These are phyloP conservation scores for Pulveroboletus ravenelii DNA, from an alignment of 768 basidiomycete species.

Conservation along the genomic window DNA sequence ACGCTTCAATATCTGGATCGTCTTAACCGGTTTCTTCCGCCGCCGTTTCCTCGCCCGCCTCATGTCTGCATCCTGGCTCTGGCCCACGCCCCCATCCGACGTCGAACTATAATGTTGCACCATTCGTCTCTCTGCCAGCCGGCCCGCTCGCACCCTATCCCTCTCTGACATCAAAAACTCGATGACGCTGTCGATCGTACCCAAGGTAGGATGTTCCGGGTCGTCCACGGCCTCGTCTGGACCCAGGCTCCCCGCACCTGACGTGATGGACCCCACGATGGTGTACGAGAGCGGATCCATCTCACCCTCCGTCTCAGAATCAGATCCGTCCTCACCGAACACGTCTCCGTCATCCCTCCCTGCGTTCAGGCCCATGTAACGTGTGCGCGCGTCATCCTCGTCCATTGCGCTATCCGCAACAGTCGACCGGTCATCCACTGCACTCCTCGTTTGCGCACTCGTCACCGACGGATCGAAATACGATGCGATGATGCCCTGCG, in stretches of 20 bases:
- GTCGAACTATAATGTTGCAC: conserved; percentile 29
- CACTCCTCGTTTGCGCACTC: conserved; percentile 22
- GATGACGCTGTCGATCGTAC: conserved; percentile 67
- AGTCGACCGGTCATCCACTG: conserved; percentile 27
- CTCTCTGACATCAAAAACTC: conserved; percentile 74
- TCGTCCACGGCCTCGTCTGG: conserved; percentile 24
- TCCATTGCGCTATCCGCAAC: conserved; percentile 18
- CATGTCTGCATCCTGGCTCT: conserved; percentile 35
- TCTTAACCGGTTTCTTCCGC: conserved; percentile 31
- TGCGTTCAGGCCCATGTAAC: neutral
- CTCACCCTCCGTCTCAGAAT: conserved; percentile 38
- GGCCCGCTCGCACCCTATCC: conserved; percentile 47
- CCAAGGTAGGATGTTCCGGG: conserved; percentile 57
- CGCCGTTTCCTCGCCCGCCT: conserved; percentile 38
- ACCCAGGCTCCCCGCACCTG: conserved; percentile 23
- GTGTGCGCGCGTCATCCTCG: conserved; percentile 5
- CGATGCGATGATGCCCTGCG: conserved; percentile 50
- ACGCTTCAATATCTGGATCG: conserved; percentile 28
- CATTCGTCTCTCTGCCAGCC: conserved; percentile 26
- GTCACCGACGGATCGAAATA: conserved; percentile 43
- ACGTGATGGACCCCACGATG: conserved; percentile 22
- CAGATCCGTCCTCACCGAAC: conserved; percentile 19
- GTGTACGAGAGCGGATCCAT: conserved; percentile 25
- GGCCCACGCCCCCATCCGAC: conserved; percentile 36
- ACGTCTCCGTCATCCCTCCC: conserved; percentile 7